Evolutionary conservation across 192 early-diverging fungal species (phyloP), one percentile per base, ranked within the genome.

Genomic region (Backusella tarrabulga): DNA sequence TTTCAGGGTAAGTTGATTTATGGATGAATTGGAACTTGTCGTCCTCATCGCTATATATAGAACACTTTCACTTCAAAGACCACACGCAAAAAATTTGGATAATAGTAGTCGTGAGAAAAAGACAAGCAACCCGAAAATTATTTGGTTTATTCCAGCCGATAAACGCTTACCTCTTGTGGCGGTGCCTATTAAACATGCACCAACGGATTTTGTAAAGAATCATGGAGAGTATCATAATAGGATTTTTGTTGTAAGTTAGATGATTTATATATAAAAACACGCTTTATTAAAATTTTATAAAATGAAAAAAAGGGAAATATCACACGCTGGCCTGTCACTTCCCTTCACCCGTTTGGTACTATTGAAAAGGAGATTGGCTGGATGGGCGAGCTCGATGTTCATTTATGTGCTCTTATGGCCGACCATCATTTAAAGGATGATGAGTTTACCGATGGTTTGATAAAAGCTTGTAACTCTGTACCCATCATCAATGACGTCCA

Each of bases 91-190:
- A 0, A 34, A 17, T 26, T 56, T 46, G 69, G 54, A 54, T 63
- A 69, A 32, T 77, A 44, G 50, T 8, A 46, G 50, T 32, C 34
- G 38, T 63, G 76, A 46, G 78, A 90, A 83, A 83, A 82, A 74
- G 85, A 81, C 68, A 77, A 76, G 0, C 79, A 79, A n/a, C 0
- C 82, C 89, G 9, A 83, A 83, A 41, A 85, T 88, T 19, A 85
- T 90, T 23, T 95, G 93, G 93, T 93, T 95, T 84, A 90, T 89
- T 82, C 93, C 94, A 81, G 88, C 86, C 12, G 94, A 95, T 79
- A 89, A 90, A 72, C 87, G 93, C 5, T 84, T 92, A 3, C 92
- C 94, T 11, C 84, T 91, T 32, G 85, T 94, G 15, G 86, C 90
- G 0, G 89, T 95, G 68, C 90, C 94, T 3, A 87, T 90, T 26